Conservation (phyloP, 2,329 filamentous ascomycete species). For the Cytospora leucostoma region DNA sequence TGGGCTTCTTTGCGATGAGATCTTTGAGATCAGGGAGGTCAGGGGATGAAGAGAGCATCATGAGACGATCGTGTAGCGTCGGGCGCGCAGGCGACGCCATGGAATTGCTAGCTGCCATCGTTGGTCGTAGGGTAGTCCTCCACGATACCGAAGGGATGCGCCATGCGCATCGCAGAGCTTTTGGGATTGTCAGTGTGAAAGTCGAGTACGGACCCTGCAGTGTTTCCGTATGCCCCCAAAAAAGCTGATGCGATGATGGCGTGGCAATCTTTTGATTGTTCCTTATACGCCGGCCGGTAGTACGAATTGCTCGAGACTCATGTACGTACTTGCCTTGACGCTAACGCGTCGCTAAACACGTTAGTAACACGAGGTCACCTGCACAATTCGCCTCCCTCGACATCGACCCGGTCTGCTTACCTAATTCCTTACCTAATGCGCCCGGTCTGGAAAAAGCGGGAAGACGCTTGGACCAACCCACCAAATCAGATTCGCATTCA, state of each 20-base stretch:
- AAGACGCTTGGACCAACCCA: slow-evolving; percentile 25
- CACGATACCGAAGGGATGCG: slow-evolving; percentile 43
- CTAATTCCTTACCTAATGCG: not conserved
- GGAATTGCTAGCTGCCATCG: slow-evolving; percentile 36
- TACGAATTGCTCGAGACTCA: not conserved
- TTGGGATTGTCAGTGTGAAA: slow-evolving; percentile 27
- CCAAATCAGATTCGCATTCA: slow-evolving; percentile 25
- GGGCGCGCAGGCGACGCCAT: slow-evolving; percentile 36
- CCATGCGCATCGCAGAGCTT: slow-evolving; percentile 47
- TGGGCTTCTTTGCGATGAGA: slow-evolving; percentile 43
- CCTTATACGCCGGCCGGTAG: not conserved
- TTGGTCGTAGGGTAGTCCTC: slow-evolving; percentile 35
- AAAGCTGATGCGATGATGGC: not conserved
- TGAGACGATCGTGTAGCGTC: slow-evolving; percentile 32
- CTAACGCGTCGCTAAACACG: slow-evolving; percentile 6
- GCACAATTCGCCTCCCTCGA: not conserved
- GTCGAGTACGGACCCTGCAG: not conserved
- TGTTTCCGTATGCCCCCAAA: not conserved
- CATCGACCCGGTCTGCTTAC: not conserved
- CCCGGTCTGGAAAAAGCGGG: slow-evolving; percentile 18
- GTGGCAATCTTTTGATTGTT: not conserved
- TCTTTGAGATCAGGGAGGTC: slow-evolving; percentile 55
- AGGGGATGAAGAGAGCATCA: slow-evolving; percentile 53
- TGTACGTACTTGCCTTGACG: slow-evolving; percentile 11
- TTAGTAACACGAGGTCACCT: slow-evolving; percentile 3